phyloP scores from a whole-genome alignment of 306 rosid species.

The Crataegus laevigata region DNA sequence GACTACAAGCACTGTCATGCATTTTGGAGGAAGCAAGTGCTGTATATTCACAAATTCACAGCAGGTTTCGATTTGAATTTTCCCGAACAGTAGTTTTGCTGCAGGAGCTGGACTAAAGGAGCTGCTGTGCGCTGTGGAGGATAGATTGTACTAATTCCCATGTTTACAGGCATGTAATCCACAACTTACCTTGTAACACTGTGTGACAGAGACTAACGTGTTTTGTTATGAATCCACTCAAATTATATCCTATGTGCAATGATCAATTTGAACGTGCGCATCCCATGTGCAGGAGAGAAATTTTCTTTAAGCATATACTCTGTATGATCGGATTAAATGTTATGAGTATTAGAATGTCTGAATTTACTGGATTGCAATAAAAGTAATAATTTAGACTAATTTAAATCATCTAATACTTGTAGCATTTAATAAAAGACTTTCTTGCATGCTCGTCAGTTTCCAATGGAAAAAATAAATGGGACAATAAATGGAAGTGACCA shows the following conservation, averaged over 20 bases:
- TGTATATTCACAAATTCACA: neutral
- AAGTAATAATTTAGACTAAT: too few relatives aligned
- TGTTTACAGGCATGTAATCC: neutral
- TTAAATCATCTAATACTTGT: fast-evolving
- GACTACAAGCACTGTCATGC: constrained; percentile 4
- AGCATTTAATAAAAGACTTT: too few relatives aligned
- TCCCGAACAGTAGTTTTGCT: neutral
- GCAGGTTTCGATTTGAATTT: neutral
- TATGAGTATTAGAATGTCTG: too few relatives aligned
- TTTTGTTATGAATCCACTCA: neutral
- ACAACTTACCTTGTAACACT: neutral
- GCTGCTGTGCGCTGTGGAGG: neutral
- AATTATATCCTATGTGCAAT: neutral
- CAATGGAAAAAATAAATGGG: too few relatives aligned
- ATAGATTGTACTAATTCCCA: neutral
- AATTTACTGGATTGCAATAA: too few relatives aligned
- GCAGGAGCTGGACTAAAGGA: neutral
- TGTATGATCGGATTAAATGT: too few relatives aligned
- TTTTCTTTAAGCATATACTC: too few relatives aligned
- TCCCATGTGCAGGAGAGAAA: too few relatives aligned
- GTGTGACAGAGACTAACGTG: neutral
- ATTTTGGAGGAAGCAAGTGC: constrained; percentile 1
- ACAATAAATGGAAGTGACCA: too few relatives aligned
- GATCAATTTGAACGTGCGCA: too few relatives aligned
- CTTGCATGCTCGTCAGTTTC: neutral